Evolutionary conservation across 768 basidiomycete species (phyloP), one percentile per base, ranked within the genome.

Genomic region (Lactarius quietus): DNA sequence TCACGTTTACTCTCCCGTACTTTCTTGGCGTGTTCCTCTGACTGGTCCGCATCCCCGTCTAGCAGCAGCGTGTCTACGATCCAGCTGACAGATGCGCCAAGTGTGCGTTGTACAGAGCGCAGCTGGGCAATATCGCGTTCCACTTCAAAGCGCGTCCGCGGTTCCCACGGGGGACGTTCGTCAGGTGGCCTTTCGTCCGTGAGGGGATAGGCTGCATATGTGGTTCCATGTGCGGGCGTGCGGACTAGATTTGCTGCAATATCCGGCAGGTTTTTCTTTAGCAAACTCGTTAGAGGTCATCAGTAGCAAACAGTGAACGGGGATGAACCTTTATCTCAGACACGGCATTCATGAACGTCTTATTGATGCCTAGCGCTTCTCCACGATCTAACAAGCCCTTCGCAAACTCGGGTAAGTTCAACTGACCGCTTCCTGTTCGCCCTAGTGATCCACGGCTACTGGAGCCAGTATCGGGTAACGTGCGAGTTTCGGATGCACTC

Each of bases 291-390:
- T n/a, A 51, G 63, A 33, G 60, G 57, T 69, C 28, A 70, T 53
- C 48, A 41, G 36, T 38, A 35, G 58, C 31, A 35, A 10, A 41
- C 6, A 14, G 26, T 36, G 23, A 14, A 59, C 38, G 55, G 39
- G 33, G 3, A 71, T 83, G 70, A 70, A 91, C 94, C 76, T 84
- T 86, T 45, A 90, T 76, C 74, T 92, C 92, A 6, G 87, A 84
- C 3, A 93, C 87, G 0, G 91, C 91, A 73, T 82, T 90, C 84
- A 89, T 85, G 23, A 93, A 77, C 0, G 89, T 90, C 75, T 86
- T 90, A 74, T 93, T 93, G 65, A 92, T 89, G n/a, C 90, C 89
- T 33, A 92, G 76, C 65, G 84, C 89, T 76, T 92, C 91, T 31
- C 90, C 86, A 23, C 85, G 80, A 73, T 93, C 90, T 66, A 92